These are phyloP conservation scores for Sugiyamaella xylanicola DNA, from an alignment of 1,139 yeast genomes.

Conservation along the genomic window DNA sequence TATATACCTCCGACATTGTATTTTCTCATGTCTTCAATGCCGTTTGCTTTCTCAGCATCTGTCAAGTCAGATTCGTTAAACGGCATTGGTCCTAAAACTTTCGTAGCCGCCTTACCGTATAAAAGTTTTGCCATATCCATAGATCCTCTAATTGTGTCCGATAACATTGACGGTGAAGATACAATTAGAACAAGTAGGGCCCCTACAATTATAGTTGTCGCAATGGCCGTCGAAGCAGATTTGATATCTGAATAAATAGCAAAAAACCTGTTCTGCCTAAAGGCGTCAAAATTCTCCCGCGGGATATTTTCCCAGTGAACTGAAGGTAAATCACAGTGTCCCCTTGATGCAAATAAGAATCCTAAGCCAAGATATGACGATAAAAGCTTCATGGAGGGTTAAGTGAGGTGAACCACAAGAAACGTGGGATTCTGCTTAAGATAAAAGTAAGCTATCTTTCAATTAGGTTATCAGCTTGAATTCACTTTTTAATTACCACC, in stretches of 20 bases:
- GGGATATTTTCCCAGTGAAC: slow-evolving; percentile 5
- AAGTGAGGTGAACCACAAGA: background rate
- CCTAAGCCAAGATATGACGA: slow-evolving; percentile 1
- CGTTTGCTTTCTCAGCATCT: slow-evolving; percentile 32
- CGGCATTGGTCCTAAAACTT: slow-evolving; percentile 25
- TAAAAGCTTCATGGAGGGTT: slow-evolving; percentile 3
- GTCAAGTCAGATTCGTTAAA: slow-evolving; percentile 34
- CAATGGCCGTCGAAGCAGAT: background rate
- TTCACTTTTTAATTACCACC: no score
- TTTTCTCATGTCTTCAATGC: slow-evolving; percentile 33
- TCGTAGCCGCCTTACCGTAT: slow-evolving; percentile 36
- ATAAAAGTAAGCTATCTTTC: no score
- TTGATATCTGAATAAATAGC: slow-evolving; percentile 1
- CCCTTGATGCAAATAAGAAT: slow-evolving; percentile 1
- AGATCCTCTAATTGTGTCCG: slow-evolving; percentile 42
- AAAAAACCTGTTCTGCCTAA: slow-evolving; percentile 3
- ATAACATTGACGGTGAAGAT: slow-evolving; percentile 33
- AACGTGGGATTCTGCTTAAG: no score
- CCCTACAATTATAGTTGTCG: slow-evolving; percentile 14
- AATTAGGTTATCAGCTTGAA: no score
- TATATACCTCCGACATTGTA: slow-evolving; percentile 70
- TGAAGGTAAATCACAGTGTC: background rate
- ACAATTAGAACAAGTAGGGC: slow-evolving; percentile 4
- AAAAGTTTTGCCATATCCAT: slow-evolving; percentile 42
- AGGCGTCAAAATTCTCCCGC: slow-evolving; percentile 1